phyloP scores from a whole-genome alignment of 176 grass and related monocot genomes.

The Thinopyrum elongatum region DNA sequence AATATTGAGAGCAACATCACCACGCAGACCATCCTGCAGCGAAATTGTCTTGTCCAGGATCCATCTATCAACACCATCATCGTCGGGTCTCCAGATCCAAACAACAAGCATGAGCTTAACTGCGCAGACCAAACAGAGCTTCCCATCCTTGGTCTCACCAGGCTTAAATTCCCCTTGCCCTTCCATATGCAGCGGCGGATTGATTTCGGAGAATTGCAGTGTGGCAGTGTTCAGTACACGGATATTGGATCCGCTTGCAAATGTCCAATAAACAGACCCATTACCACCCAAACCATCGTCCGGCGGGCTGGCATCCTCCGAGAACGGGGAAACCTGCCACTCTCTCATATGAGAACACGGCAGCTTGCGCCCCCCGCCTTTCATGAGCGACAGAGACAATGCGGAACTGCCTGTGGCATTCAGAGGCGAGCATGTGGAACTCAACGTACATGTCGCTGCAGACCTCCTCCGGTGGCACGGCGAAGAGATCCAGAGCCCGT shows the following conservation, averaged over 20 bases:
- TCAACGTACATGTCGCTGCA: not conserved
- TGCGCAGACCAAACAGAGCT: not conserved
- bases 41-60: not conserved
- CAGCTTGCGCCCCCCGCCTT: not conserved
- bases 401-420: not conserved
- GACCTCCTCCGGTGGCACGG: not conserved
- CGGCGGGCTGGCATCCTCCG: not conserved
- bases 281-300: not conserved
- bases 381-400: not conserved
- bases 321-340: not conserved
- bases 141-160: constrained; percentile 3
- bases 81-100: not conserved
- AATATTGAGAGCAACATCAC: not conserved
- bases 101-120: not conserved
- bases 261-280: constrained; percentile 1
- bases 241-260: not conserved
- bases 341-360: not conserved
- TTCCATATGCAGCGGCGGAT: not conserved
- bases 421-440: not conserved
- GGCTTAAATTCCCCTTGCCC: not conserved
- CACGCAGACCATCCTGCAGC: not conserved
- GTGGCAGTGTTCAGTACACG: not conserved
- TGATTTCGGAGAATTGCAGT: not conserved
- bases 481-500: not conserved
- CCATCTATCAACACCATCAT: not conserved